Evolutionary conservation across 148 eudicot species (phyloP).

Genomic region (Rhododendron williamsianum): DNA sequence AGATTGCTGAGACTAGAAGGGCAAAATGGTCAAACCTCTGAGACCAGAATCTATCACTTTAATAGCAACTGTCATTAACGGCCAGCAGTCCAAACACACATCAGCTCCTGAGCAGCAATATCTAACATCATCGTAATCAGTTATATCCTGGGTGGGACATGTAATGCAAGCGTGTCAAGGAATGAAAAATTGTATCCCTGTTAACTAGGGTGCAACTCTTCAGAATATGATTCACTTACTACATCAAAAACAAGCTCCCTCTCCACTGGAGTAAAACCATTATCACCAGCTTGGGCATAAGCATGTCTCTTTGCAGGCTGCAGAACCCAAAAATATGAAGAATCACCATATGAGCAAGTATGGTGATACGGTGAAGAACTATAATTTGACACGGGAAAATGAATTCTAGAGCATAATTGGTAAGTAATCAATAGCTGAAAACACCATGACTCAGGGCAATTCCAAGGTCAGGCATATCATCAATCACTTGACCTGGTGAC

Average conservation of each 20-base stretch:
- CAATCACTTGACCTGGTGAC: not conserved
- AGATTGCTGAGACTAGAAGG: not conserved
- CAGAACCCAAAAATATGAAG: conserved; percentile 14
- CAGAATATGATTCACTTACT: conserved; percentile 40
- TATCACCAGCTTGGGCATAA: conserved; percentile 71
- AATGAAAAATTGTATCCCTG: not conserved
- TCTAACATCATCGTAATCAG: conserved; percentile 93
- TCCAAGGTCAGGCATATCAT: not conserved
- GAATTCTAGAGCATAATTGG: not conserved
- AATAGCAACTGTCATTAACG: conserved; percentile 90
- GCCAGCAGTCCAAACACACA: conserved; percentile 92
- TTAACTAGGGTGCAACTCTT: not conserved
- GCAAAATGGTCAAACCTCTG: conserved; percentile 53
- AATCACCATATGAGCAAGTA: not conserved
- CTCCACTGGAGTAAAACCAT: conserved; percentile 76
- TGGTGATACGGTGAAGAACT: not conserved
- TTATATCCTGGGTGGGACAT: conserved; percentile 61
- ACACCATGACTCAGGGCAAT: not conserved
- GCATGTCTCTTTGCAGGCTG: conserved; percentile 93
- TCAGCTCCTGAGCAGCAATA: conserved; percentile 95
- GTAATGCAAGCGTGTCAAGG: conserved; percentile 12
- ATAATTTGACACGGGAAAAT: not conserved
- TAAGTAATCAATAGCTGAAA: not conserved
- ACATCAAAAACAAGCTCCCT: conserved; percentile 95
- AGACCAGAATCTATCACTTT: conserved; percentile 86